Evolutionary conservation across 139 green algal species (phyloP), one percentile per base, ranked within the genome.

Genomic region (Chlamydomonas eustigma): DNA sequence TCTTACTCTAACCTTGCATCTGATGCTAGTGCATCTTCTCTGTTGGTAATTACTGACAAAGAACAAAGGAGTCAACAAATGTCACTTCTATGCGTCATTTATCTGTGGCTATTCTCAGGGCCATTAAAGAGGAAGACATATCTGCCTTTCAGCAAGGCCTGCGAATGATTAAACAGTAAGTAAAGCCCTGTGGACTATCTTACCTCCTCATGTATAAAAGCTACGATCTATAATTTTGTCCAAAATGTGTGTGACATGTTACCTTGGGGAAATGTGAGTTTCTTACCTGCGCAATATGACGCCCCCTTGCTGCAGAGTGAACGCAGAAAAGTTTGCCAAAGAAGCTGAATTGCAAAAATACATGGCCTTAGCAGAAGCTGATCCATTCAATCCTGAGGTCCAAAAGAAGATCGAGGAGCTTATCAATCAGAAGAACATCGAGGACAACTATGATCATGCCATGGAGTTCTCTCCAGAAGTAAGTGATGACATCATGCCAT

Each of bases 401-500:
- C 94, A 98, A 87, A 58, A 73, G 3, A 88, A 84, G 64, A 96
- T 99, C 68, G 91, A 96, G 76, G 92, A 97, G 76, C 50, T 84
- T 33, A 98, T 99, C 65, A 79, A 87, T 64, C 80, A 95, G 76
- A 87, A 92, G 28, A 96, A 97, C 78, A 86, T 98, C 28, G 80
- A 93, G 18, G 93, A 98, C 73, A 97, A 97, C 83, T 92, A 91
- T 31, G 81, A 91, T 72, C 75, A 81, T 18, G 95, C 95, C 1
- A 79, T 96, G 75, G 96, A 99, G 78, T 81, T 98, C 80, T 93
- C 84, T 37, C 95, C 96, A 1, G 96, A 98, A 83, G 80, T 90
- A 28, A 35, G 6, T n/a, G n/a, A n/a, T n/a, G n/a, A n/a, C n/a
- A 91, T 72, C 75, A 81, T 18, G 95, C 95, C 1, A 79, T 96